Percentiles rank a stretch among this genome's conserved stretches.
These are phyloP conservation scores for Pyrus communis DNA, from an alignment of 306 rosid genomes.

Conservation along the genomic window DNA sequence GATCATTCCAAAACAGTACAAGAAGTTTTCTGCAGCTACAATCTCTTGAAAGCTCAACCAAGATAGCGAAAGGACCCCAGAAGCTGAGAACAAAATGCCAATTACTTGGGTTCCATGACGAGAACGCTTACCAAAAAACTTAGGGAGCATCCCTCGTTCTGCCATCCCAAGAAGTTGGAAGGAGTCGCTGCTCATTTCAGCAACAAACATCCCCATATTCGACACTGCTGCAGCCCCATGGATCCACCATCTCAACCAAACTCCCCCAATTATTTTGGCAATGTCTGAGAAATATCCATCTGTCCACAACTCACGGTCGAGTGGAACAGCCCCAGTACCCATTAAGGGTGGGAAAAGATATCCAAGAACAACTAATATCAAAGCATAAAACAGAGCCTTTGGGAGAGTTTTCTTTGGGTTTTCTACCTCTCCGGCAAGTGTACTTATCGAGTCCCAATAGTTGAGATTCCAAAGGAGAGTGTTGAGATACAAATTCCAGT, in stretches of 20 bases:
- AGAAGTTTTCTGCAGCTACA: no score
- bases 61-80: constrained; percentile 62
- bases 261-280: constrained; percentile 74
- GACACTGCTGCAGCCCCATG: constrained; percentile 90
- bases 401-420: constrained; percentile 91
- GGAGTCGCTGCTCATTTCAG: constrained; percentile 91
- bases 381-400: constrained; percentile 60
- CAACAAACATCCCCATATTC: constrained; percentile 95
- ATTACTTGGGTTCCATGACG: constrained; percentile 69
- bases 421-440: constrained; percentile 80
- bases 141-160: constrained; percentile 82
- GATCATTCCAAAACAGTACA: constrained; percentile 90
- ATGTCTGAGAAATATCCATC: constrained; percentile 80
- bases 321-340: constrained; percentile 67
- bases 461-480: constrained; percentile 87
- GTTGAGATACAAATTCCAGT: constrained; percentile 82
- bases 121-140: constrained; percentile 63
- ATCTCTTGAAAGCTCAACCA: no score
- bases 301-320: constrained; percentile 55
- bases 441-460: constrained; percentile 82
- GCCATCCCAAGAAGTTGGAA: constrained; percentile 97
- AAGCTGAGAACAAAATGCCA: constrained; percentile 82
- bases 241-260: constrained; percentile 90
- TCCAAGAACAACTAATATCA: constrained; percentile 69
- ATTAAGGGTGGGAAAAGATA: constrained; percentile 69